Evolutionary conservation across 352 stramenopile genomes (phyloP).

Genomic region (Plasmopara viticola): DNA sequence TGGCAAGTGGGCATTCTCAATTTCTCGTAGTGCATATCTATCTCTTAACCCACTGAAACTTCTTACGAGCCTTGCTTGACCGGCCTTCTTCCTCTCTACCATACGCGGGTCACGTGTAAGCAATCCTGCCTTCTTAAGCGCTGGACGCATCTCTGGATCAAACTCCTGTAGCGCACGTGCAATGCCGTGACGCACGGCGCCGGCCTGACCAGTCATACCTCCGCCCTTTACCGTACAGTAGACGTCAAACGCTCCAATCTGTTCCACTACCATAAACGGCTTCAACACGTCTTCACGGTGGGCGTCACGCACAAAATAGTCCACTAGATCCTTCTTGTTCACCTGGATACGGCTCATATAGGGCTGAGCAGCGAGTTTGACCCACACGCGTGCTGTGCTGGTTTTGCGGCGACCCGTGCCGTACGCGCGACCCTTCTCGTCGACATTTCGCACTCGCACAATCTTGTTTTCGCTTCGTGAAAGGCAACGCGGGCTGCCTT

Average conservation of each 20-base stretch:
- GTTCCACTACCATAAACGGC: slow-evolving; percentile 61
- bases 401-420: slow-evolving; percentile 92
- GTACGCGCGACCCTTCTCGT: slow-evolving; percentile 79
- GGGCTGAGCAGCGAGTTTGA: slow-evolving; percentile 71
- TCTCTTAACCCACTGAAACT: slow-evolving; percentile 97
- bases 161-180: slow-evolving; percentile 91
- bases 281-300: slow-evolving; percentile 87
- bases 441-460: slow-evolving; percentile 57
- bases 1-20: slow-evolving; percentile 9
- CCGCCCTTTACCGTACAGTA: slow-evolving; percentile 89
- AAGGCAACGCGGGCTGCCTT: slow-evolving; percentile 60
- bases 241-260: slow-evolving; percentile 88
- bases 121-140: slow-evolving; percentile 90
- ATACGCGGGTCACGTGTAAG: slow-evolving; percentile 93
- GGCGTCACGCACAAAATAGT: slow-evolving; percentile 90
- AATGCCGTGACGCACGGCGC: slow-evolving; percentile 91
- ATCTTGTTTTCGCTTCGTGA: slow-evolving; percentile 74
- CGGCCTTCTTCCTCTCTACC: slow-evolving; percentile 96
- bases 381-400: slow-evolving; percentile 90
- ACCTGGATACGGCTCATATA: slow-evolving; percentile 87
- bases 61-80: slow-evolving; percentile 95
- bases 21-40: slow-evolving; percentile 43
- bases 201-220: slow-evolving; percentile 90
- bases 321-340: slow-evolving; percentile 92
- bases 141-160: slow-evolving; percentile 87